Conservation (phyloP, 768 basidiomycete species). For the Leccinum rimulosum region DNA sequence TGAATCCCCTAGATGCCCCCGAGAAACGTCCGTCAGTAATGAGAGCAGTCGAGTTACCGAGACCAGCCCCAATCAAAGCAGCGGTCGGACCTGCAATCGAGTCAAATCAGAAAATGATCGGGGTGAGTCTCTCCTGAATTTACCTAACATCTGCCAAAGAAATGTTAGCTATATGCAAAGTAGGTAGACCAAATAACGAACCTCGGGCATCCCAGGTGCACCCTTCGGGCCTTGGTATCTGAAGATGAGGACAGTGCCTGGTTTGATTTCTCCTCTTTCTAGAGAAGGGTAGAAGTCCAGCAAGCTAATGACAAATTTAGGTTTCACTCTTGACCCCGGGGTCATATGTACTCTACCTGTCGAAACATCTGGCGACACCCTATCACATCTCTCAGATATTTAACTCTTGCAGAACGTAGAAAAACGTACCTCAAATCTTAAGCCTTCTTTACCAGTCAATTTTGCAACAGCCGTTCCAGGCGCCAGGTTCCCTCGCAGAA, state of each 20-base stretch:
- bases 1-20: slow-evolving; percentile 71
- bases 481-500: slow-evolving; percentile 85
- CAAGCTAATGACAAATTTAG: slow-evolving; percentile 39
- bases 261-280: slow-evolving; percentile 68
- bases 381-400: slow-evolving; percentile 24
- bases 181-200: slow-evolving; percentile 20
- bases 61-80: slow-evolving; percentile 81
- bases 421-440: slow-evolving; percentile 65
- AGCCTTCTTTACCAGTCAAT: slow-evolving; percentile 90
- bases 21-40: slow-evolving; percentile 91
- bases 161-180: slow-evolving; percentile 1
- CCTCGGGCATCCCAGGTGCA: slow-evolving; percentile 91
- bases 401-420: background rate
- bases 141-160: slow-evolving; percentile 44
- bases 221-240: slow-evolving; percentile 90
- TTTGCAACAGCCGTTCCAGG: slow-evolving; percentile 90
- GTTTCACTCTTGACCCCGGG: background rate
- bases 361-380: slow-evolving; percentile 78
- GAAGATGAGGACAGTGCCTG: slow-evolving; percentile 76
- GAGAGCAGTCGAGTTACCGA: slow-evolving; percentile 73
- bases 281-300: slow-evolving; percentile 73
- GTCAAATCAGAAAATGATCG: slow-evolving; percentile 1
- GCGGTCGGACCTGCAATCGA: slow-evolving; percentile 62
- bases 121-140: background rate
- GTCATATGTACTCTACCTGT: slow-evolving; percentile 42